These are phyloP conservation scores for Calonectria pseudoturangicola DNA, from an alignment of 2,329 filamentous ascomycete species.

Conservation along the genomic window DNA sequence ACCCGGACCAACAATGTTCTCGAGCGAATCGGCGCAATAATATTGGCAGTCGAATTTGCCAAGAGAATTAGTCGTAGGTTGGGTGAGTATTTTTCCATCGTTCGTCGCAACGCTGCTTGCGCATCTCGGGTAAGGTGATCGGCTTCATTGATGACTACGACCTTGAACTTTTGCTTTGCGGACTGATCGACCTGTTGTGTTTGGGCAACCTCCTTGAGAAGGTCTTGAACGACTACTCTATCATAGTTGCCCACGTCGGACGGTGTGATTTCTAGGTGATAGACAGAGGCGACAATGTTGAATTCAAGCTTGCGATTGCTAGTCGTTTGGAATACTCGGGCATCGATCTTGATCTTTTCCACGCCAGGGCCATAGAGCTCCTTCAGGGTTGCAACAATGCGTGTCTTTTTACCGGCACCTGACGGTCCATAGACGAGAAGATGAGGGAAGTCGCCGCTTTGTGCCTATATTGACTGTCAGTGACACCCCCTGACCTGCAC, in stretches of 20 bases:
- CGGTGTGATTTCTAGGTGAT: constrained; percentile 98
- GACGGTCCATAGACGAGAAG: constrained; percentile 97
- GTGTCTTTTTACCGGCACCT: constrained; percentile 97
- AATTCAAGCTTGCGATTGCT: constrained; percentile 99
- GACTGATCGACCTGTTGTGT: constrained; percentile 98
- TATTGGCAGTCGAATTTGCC: constrained; percentile 97
- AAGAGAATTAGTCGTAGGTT: constrained; percentile 94
- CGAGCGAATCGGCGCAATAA: constrained; percentile 98
- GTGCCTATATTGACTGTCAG: constrained; percentile 76
- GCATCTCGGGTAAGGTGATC: constrained; percentile 96
- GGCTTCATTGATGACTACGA: constrained; percentile 99
- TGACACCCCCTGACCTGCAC: neutral
- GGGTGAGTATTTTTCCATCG: constrained; percentile 99
- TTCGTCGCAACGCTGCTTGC: constrained; percentile 93
- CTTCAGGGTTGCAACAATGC: constrained; percentile 95
- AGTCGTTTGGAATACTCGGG: constrained; percentile 95
- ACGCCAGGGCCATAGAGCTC: constrained; percentile 96
- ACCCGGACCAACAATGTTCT: constrained; percentile 94
- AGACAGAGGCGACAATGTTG: constrained; percentile 97
- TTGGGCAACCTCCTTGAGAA: constrained; percentile 98
- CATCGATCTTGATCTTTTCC: constrained; percentile 99
- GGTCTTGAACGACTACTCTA: constrained; percentile 94
- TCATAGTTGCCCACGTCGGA: constrained; percentile 98
- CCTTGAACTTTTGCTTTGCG: constrained; percentile 95
- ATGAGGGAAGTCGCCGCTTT: constrained; percentile 98